Evolutionary conservation across 2,329 filamentous ascomycete genomes (phyloP).

Genomic region (Fusarium liriodendri): DNA sequence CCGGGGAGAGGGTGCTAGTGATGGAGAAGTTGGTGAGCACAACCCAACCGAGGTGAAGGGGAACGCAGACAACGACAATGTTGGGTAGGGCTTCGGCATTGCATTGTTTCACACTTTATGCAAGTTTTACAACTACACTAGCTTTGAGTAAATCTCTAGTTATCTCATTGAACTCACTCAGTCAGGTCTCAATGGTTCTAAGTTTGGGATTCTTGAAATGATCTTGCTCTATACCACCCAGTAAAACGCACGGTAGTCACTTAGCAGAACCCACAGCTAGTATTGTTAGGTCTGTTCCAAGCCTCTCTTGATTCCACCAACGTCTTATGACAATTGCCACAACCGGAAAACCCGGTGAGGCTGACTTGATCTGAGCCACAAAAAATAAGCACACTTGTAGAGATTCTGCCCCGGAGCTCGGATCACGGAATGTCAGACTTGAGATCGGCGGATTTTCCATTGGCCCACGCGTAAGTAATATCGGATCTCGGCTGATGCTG

Average conservation of each 20-base stretch:
- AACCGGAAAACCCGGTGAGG: not conserved
- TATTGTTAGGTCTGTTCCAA: not conserved
- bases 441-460: not conserved
- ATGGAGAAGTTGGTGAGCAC: not conserved
- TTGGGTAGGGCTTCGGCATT: not conserved
- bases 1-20: not conserved
- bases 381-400: not conserved
- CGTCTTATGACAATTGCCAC: not conserved
- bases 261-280: not conserved
- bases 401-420: not conserved
- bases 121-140: no score
- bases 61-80: not conserved
- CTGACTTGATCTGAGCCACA: not conserved
- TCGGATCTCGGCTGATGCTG: not conserved
- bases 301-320: not conserved
- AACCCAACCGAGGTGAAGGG: not conserved
- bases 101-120: no score
- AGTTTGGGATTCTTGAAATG: no score
- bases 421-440: not conserved
- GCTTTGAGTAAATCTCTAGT: no score
- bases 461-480: not conserved
- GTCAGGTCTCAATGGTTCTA: no score
- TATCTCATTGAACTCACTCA: no score
- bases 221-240: fast-evolving
- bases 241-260: not conserved